These are phyloP conservation scores for Blastobotrys chiropterorum DNA, from an alignment of 805 yeast species.

Conservation along the genomic window DNA sequence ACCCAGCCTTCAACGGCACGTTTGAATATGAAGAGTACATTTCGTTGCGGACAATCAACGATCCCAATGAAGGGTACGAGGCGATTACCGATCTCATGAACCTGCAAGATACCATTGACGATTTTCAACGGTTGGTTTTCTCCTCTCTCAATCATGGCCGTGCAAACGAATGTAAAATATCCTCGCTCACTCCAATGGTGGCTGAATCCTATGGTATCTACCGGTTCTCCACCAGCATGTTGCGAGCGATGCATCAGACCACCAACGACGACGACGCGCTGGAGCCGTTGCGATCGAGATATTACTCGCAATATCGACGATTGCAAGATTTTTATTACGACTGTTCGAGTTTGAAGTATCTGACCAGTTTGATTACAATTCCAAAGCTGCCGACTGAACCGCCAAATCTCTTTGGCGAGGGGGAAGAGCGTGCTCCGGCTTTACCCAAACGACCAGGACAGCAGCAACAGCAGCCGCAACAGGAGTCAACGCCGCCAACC, in stretches of 20 bases:
- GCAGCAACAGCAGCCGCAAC: conserved; percentile 18
- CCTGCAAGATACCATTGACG: conserved; percentile 77
- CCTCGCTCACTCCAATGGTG: conserved; percentile 84
- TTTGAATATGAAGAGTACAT: conserved; percentile 95
- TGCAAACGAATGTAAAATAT: conserved; percentile 65
- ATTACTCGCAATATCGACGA: conserved; percentile 59
- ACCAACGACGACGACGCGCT: conserved; percentile 71
- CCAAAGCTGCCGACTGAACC: conserved; percentile 59
- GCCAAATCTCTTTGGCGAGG: conserved; percentile 49
- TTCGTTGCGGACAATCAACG: conserved; percentile 77
- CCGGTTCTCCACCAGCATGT: conserved; percentile 82
- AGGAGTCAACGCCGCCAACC: conserved; percentile 22
- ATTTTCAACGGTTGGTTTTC: conserved; percentile 68
- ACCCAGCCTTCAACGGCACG: conserved; percentile 88
- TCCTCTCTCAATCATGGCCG: conserved; percentile 59
- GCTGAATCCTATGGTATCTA: conserved; percentile 90
- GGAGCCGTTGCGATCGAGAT: conserved; percentile 65
- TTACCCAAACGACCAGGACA: conserved; percentile 35
- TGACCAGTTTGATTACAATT: conserved; percentile 73
- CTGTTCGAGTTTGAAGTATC: conserved; percentile 74
- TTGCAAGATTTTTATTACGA: conserved; percentile 83
- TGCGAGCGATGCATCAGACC: conserved; percentile 76
- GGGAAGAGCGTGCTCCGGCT: conserved; percentile 32
- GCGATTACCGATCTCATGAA: conserved; percentile 79
- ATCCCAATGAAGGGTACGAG: conserved; percentile 94